Base-by-base conservation (phyloP, 2,329 filamentous ascomycete species). In the Thelonectria rubi region DNA sequence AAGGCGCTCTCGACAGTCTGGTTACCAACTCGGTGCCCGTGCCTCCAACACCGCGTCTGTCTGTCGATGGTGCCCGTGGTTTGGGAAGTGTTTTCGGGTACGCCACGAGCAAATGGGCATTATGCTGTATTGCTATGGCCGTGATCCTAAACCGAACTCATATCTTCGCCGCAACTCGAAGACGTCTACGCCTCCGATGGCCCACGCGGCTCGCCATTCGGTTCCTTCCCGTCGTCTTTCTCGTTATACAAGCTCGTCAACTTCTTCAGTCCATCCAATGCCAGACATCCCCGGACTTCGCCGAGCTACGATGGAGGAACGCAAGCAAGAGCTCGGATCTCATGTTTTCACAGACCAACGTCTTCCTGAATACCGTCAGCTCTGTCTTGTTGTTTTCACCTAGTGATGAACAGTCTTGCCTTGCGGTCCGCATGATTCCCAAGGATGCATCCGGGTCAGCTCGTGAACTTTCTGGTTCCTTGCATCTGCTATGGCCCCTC, bases 81-180 rank as follows among this genome's bases (percentile, higher is more conserved):
- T 82, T 97, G 45, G 91, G 92, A 46, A 93, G 92, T 63, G 88
- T 98, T 60, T 94, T 98, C 77, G 91, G 88, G 70, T 99, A 98
- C 77, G 84, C 93, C 45, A 96, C 92, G 1, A 96, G 92, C 77
- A 91, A 91, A 76, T 98, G 95, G 95, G 94, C 94, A 1, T 80
- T 98, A 60, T 89, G 90, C 54, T 97, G 93, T 70, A 89, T 98
- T 69, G 87, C 89, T 39, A 91, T 94, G 83, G 93, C 93, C 20
- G 86, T 98, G 60, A 80, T 97, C 60, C 82, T 98, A 21, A 98
- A 98, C 75, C 88, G 95, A 59, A 96, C 95, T 7, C 90, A 94
- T 60, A 95, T 98, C 69, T 98, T 97, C 77, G 94, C 93, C 43
- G 94, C 94, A 0, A 94, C 93, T 14, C 85, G 95, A 64, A 86